Evolutionary conservation across 2,329 filamentous ascomycete species (phyloP), one percentile per base, ranked within the genome.

Genomic region (Magnaporthales sp.): DNA sequence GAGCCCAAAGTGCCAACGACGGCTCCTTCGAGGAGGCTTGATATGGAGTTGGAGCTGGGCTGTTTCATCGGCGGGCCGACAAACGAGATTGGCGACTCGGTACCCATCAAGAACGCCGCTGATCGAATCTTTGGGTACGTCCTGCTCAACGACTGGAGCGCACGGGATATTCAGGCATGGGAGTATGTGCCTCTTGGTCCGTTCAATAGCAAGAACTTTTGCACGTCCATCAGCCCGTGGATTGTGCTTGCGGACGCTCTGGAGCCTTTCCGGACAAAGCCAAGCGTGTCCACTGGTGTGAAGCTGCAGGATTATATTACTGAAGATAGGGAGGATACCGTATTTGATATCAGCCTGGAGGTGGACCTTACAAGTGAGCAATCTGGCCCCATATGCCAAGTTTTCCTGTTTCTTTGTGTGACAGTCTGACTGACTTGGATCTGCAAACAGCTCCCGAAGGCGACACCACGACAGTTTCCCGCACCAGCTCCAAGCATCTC

Each of bases 101-200:
- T 95, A 24, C 77, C 80, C 0, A 84, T 93, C 26, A 77, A 80
- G 2, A 79, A 89, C 61, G 91, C 91, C 0, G 86, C 89, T 66
- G 84, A 91, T 22, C 83, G 88, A 72, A 82, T 96, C 30, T 95
- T 95, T 73, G 92, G 92, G 15, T 82, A 92, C 29, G 91, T 95
- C 0, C 77, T 96, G 67, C 85, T 96, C 82, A 96, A 96, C 71
- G 92, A 96, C 77, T 96, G 92, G 92, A 92, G 89, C 66, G 91
- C 91, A 4, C 81, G 91, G 69, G 91, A 95, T 71, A 89, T 95
- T 64, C 92, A 96, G 74, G 84, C 85, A 0, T 95, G 91, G 91
- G 92, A 96, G 76, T 93, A 93, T 71, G 84, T 93, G 9, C 92
- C 92, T 0, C 79, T 94, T 8, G 92, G 92, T 0, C 91, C 91